Conservation (phyloP, 1,139 yeast species). For the Yamadazyma siamensis region DNA sequence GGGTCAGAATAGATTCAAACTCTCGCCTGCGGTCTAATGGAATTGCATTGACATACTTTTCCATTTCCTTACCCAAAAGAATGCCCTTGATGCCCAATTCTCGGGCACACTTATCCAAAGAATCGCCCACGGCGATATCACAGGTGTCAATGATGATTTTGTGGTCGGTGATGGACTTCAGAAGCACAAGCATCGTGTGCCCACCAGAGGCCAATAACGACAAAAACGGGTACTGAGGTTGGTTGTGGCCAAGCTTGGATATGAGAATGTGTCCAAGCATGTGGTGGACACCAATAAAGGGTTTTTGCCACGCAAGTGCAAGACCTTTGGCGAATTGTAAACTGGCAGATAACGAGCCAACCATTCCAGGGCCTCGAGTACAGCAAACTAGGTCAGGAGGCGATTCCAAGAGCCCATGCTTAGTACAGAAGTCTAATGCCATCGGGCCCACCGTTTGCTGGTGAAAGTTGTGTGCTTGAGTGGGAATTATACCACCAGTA, state of each 20-base stretch:
- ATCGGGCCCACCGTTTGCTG: conserved; percentile 44
- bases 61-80: conserved; percentile 85
- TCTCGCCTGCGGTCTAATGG: conserved; percentile 17
- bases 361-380: conserved; percentile 97
- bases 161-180: conserved; percentile 60
- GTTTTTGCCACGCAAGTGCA: conserved; percentile 70
- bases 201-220: conserved; percentile 91
- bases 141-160: conserved; percentile 69
- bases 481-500: conserved; percentile 87
- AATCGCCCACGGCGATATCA: conserved; percentile 93
- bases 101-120: conserved; percentile 89
- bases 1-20: conserved; percentile 21
- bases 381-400: conserved; percentile 81
- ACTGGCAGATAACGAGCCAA: conserved; percentile 81
- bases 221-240: conserved; percentile 71
- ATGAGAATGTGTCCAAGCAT: conserved; percentile 90
- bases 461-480: conserved; percentile 80
- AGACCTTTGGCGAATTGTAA: conserved; percentile 84
- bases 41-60: conserved; percentile 45
- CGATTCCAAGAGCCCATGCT: conserved; percentile 20
- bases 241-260: conserved; percentile 45
- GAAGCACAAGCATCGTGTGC: conserved; percentile 82
- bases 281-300: conserved; percentile 89
- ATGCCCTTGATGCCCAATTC: conserved; percentile 76
- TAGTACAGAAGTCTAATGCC: conserved; percentile 23